Evolutionary conservation across 2,329 filamentous ascomycete genomes (phyloP), one percentile per base, ranked within the genome.

Genomic region (Neopestalotiopsis rosae): DNA sequence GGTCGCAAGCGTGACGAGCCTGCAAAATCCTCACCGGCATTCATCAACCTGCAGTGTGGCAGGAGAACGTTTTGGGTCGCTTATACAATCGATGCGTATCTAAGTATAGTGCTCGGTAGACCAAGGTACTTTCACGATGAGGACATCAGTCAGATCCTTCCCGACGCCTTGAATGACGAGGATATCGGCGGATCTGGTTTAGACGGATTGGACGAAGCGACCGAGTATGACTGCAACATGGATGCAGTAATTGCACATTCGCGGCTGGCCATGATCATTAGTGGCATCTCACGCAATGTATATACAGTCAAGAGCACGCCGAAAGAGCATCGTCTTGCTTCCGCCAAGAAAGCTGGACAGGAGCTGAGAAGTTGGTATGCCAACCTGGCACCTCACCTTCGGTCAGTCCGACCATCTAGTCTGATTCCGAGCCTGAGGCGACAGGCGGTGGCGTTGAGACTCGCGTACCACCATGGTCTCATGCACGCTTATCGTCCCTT

Each of bases 81-180:
- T 0, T 92, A 91, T 73, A 87, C 85, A 13, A 78, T 92, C 3
- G 89, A 92, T 73, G 89, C 87, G 63, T 91, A 92, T 70, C 81
- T 92, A 12, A 89, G 89, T 67, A 86, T 87, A 24, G 86, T 89
- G 64, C 82, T 91, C 13, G 90, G 90, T 1, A 81, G 89, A 20
- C 89, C 90, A 1, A 79, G 86, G 17, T 84, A 88, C 2, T 88
- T 91, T 63, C 89, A 89, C 69, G 88, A 91, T 63, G 89, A 91
- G 59, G 89, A 91, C 67, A 90, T 91, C 64, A 89, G 91, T 69
- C 57, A 59, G 17, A 17, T 12, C 7, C 30, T 59, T 7, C 57
- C 57, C 12, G 57, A 59, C 4, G 7, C 57, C 13, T 6, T 59
- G 2, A 59, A 59, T 20, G 57, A 59, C 17, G 57, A 59, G 30